A percentile compares a stretch with the other conserved stretches of the same genome.
Conservation (phyloP, 345 rosid species). For the Arabis alpina region DNA sequence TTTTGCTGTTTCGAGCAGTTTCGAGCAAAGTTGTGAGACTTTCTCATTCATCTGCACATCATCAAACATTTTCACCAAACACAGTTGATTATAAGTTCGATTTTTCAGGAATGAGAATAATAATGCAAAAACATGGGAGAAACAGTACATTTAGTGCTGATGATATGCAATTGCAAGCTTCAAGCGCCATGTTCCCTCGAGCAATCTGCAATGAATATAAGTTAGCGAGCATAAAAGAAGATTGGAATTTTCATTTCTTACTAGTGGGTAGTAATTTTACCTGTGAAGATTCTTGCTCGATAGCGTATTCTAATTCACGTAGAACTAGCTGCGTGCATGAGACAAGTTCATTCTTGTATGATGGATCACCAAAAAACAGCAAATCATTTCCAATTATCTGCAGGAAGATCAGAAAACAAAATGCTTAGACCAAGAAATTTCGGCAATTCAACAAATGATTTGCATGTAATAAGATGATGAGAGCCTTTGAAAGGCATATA, state of each 20-base stretch:
- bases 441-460: not conserved
- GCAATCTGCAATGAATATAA: slow-evolving; percentile 48
- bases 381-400: slow-evolving; percentile 69
- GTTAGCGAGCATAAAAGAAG: slow-evolving; percentile 3
- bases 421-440: not conserved
- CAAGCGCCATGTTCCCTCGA: slow-evolving; percentile 84
- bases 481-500: slow-evolving; percentile 23
- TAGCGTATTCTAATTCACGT: slow-evolving; percentile 52
- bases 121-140: not conserved
- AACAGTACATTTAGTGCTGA: slow-evolving; percentile 62
- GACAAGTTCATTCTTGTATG: slow-evolving; percentile 63
- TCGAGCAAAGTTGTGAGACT: slow-evolving; percentile 54
- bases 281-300: slow-evolving; percentile 70
- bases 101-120: slow-evolving; percentile 3
- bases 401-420: slow-evolving; percentile 14
- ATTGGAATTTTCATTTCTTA: slow-evolving; percentile 26
- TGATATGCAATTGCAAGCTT: slow-evolving; percentile 86
- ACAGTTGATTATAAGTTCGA: not conserved
- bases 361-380: slow-evolving; percentile 65
- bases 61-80: slow-evolving; percentile 24
- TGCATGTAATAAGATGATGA: slow-evolving; percentile 7
- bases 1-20: slow-evolving; percentile 68
- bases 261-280: slow-evolving; percentile 39
- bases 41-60: slow-evolving; percentile 55
- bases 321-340: slow-evolving; percentile 50